Evolutionary conservation across 2,329 filamentous ascomycete species (phyloP), one percentile per base, ranked within the genome.

Genomic region (Hortaea sp.): DNA sequence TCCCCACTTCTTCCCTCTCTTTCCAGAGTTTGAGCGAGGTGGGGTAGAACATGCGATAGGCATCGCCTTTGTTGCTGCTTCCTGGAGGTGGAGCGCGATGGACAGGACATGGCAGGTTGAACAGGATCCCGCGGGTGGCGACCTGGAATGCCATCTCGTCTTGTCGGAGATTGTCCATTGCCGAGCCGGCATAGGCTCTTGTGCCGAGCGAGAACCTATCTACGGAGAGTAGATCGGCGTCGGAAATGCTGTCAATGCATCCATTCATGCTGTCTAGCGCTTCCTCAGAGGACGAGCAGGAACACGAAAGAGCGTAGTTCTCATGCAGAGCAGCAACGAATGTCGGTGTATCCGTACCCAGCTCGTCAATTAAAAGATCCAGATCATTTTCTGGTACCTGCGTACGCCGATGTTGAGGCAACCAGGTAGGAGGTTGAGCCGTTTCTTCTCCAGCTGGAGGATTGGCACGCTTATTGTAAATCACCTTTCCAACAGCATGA

Each of bases 71-170:
- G 40, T 47, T 57, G 50, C 29, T 40, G 4, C 64, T 66, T 29
- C 56, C 57, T 1, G 62, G 57, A 49, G 62, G 51, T 58, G 69
- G 57, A 55, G 58, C 64, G 63, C 73, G 76, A 62, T 86, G 90
- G 7, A 98, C 92, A 0, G 90, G 90, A 56, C 78, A 78, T 1
- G 92, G 92, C 2, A 98, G 74, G 7, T 81, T 82, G 62, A 94
- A 94, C 0, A 95, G 67, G 42, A 97, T 68, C 0, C 92, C 92
- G 9, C 89, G 80, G 0, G 94, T 86, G 4, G 88, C 88, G 12
- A 90, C 82, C 54, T 98, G 87, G 53, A 95, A 97, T 27, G 85
- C 82, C 62, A 98, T 89, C 61, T 98, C 92, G 52, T 95, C 88
- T 65, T 97, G 90, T 5, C 89, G 82, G 7, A 97, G 69, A 10